These are phyloP conservation scores for Scedosporium aurantiacum DNA, from an alignment of 2,329 filamentous ascomycete species.

Conservation along the genomic window DNA sequence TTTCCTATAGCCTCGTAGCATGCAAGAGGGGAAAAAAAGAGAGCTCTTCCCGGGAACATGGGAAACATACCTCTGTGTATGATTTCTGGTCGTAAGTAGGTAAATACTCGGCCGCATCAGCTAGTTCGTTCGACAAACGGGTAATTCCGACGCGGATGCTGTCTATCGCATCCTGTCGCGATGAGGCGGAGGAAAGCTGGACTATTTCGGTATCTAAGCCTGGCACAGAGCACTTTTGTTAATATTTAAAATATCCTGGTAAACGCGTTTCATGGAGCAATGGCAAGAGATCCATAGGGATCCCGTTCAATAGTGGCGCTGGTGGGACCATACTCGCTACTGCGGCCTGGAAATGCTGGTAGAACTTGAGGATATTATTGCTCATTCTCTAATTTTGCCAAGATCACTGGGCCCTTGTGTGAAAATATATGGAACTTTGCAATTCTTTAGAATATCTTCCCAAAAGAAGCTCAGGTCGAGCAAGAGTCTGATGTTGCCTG, in stretches of 20 bases:
- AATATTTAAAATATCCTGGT: background rate
- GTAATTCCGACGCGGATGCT: slow-evolving; percentile 71
- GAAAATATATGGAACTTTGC: no score
- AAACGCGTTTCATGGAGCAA: no score
- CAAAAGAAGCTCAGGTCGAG: no score
- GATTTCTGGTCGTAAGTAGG: slow-evolving; percentile 83
- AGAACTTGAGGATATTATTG: slow-evolving; percentile 67
- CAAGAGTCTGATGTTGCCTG: background rate
- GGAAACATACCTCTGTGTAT: slow-evolving; percentile 57
- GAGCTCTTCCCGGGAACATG: no score
- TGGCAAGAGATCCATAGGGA: background rate
- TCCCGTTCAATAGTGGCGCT: no score
- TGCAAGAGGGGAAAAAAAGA: background rate
- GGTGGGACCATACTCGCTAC: slow-evolving; percentile 47
- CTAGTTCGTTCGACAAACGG: slow-evolving; percentile 70
- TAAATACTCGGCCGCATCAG: slow-evolving; percentile 70
- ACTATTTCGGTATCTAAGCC: slow-evolving; percentile 68
- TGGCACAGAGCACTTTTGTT: slow-evolving; percentile 22
- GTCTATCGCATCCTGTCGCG: slow-evolving; percentile 66
- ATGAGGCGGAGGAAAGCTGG: slow-evolving; percentile 51
- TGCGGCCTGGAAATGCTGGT: slow-evolving; percentile 70
- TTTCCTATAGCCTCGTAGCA: background rate
- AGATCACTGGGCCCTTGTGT: no score
- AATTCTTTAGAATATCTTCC: no score
- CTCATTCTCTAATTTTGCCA: slow-evolving; percentile 19